Percentiles rank a stretch among this genome's conserved stretches.
Conservation (phyloP, 2,329 filamentous ascomycete genomes). For the Hyphodiscus sp. region DNA sequence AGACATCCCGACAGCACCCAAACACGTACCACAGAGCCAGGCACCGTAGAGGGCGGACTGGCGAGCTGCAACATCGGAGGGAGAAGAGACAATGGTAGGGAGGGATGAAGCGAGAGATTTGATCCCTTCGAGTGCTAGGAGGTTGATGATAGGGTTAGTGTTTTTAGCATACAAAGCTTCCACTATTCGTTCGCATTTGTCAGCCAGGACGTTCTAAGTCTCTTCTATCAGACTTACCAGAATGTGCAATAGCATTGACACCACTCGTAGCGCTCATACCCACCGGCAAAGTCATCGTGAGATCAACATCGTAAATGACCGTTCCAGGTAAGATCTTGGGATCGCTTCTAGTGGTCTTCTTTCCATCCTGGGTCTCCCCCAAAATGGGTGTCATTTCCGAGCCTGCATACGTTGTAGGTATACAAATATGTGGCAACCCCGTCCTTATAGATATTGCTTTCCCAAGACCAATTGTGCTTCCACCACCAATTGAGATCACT, state of each 20-base stretch:
- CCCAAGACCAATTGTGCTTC: conserved; percentile 56
- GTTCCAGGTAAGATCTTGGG: conserved; percentile 52
- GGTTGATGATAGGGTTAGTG: not conserved
- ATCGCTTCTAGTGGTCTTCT: conserved; percentile 51
- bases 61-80: conserved; percentile 35
- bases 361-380: conserved; percentile 52
- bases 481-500: conserved; percentile 55
- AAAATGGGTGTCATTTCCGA: conserved; percentile 61
- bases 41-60: conserved; percentile 53
- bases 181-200: not conserved
- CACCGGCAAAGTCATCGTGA: conserved; percentile 52
- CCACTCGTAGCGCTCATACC: conserved; percentile 50
- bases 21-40: conserved; percentile 56
- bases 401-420: conserved; percentile 56
- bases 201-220: not conserved
- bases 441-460: conserved; percentile 47
- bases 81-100: not conserved
- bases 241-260: conserved; percentile 60
- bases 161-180: not conserved
- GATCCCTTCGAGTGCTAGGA: not conserved
- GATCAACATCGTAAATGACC: conserved; percentile 59
- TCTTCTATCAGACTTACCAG: conserved; percentile 31
- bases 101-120: not conserved
- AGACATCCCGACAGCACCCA: conserved; percentile 55
- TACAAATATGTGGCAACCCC: conserved; percentile 46